Evolutionary conservation across 225 moss, liverwort and hornwort genomes (phyloP), one percentile per base, ranked within the genome.

Genomic region (Lunularia cruciata): DNA sequence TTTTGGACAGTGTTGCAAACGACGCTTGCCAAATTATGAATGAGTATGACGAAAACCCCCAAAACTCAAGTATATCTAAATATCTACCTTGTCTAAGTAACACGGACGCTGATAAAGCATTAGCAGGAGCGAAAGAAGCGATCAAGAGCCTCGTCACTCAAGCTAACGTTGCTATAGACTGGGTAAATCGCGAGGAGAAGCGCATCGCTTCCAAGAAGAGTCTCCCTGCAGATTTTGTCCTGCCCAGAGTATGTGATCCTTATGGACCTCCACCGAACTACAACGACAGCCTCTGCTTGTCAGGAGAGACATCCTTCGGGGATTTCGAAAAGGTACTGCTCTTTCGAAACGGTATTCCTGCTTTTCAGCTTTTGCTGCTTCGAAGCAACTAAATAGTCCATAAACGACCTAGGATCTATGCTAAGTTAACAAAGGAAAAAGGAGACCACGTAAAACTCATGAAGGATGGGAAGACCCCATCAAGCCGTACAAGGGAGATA

Each of bases 1-100:
- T 69, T 7, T 31, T 69, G n/a, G 45, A 47, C 81, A 90, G 84
- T 67, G 76, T 90, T 33, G 90, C 82, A n/a, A 74, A 76, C 11
- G 90, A 90, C 48, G 77, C 87, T 47, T 90, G 90, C 73, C 77
- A 83, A 72, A 72, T 87, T 40, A 87, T 90, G 85, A 69, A 81
- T 63, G 83, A 82, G 32, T 90, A 86, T 68, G 74, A 80, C 45
- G 61, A 39, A 15, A 78, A 84, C 45, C 85, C 87, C 14, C 73
- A 70, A 27, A 90, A 82, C 59, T 90, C 87, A 43, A 85, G 83
- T 73, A 81, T 90, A 4, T 77, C 82, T 16, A 78, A 69, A 42
- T 73, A 76, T 31, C 70, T 90, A 40, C 90, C 90, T 4, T 90
- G 90, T 71, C 73, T 90, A 15, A 82, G 75, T 42, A 79, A 76